Evolutionary conservation across 495 filamentous ascomycete species (phyloP).

Genomic region (Eremomyces bilateralis): DNA sequence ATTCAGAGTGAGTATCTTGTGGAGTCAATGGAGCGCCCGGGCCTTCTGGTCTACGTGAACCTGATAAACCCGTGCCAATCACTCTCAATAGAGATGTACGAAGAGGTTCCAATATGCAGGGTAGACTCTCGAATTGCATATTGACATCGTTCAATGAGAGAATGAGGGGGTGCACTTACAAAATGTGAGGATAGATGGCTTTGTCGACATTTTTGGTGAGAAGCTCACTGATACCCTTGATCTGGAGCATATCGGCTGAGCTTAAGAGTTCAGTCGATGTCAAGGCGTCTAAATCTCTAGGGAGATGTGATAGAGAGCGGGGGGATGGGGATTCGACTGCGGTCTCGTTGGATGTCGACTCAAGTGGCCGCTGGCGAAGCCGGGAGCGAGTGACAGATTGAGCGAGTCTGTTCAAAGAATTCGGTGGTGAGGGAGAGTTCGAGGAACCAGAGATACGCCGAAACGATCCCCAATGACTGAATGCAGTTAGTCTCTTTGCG

Average conservation of each 20-base stretch:
- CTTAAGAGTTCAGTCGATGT: too few species aligned
- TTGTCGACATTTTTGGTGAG: constrained; percentile 19
- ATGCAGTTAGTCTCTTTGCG: too few species aligned
- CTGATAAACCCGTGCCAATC: too few species aligned
- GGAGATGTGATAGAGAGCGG: too few species aligned
- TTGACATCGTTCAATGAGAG: background rate
- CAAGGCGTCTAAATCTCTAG: too few species aligned
- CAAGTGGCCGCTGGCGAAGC: background rate
- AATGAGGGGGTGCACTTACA: constrained; percentile 9
- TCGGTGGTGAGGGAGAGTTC: background rate
- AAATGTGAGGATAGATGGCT: constrained; percentile 19
- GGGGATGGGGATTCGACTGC: background rate
- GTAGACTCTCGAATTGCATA: background rate
- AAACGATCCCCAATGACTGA: too few species aligned
- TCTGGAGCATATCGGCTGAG: constrained; percentile 17
- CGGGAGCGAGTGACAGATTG: background rate
- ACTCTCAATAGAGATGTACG: too few species aligned
- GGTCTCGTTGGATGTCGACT: background rate
- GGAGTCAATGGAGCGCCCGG: background rate
- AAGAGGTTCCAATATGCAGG: background rate
- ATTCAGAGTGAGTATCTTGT: too few species aligned
- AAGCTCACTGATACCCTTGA: constrained; percentile 19
- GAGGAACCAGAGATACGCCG: too few species aligned
- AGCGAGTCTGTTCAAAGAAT: background rate
- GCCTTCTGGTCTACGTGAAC: too few species aligned